Evolutionary conservation across 2,329 filamentous ascomycete genomes (phyloP).

Genomic region (Zalaria sp.): DNA sequence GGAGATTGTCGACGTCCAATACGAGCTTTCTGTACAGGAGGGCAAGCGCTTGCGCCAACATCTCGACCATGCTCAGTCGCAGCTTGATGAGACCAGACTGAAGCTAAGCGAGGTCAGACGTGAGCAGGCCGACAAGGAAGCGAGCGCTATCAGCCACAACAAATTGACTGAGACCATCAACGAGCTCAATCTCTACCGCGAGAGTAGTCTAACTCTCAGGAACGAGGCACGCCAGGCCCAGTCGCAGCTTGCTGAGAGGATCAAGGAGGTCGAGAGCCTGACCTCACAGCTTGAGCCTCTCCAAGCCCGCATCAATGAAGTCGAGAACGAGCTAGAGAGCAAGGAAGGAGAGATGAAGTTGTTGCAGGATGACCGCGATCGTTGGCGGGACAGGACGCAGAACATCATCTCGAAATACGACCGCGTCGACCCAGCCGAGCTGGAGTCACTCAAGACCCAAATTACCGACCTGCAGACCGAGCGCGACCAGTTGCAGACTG

Average conservation of each 20-base stretch:
- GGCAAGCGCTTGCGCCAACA: conserved; percentile 80
- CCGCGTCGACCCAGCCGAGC: conserved; percentile 81
- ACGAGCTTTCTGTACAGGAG: conserved; percentile 79
- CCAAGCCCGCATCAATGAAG: conserved; percentile 62
- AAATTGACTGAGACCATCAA: conserved; percentile 91
- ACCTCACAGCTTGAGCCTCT: conserved; percentile 66
- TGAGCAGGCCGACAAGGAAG: conserved; percentile 56
- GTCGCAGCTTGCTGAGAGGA: conserved; percentile 60
- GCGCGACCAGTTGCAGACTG: conserved; percentile 36
- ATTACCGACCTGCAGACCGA: conserved; percentile 44
- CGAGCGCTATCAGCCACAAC: conserved; percentile 65
- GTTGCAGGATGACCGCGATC: conserved; percentile 79
- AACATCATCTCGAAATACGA: conserved; percentile 95
- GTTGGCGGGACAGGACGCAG: conserved; percentile 91
- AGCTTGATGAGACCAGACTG: conserved; percentile 77
- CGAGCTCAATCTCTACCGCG: conserved; percentile 88
- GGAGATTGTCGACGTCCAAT: conserved; percentile 94
- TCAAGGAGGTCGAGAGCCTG: conserved; percentile 59
- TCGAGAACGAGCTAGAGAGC: conserved; percentile 67
- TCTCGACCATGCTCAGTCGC: conserved; percentile 69
- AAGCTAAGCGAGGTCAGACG: conserved; percentile 85
- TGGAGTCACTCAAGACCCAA: conserved; percentile 75
- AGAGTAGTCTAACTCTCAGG: conserved; percentile 83
- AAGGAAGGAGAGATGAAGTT: conserved; percentile 81
- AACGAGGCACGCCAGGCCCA: conserved; percentile 74